Conservation (phyloP, 352 stramenopile species). For the Peronospora tabacina region DNA sequence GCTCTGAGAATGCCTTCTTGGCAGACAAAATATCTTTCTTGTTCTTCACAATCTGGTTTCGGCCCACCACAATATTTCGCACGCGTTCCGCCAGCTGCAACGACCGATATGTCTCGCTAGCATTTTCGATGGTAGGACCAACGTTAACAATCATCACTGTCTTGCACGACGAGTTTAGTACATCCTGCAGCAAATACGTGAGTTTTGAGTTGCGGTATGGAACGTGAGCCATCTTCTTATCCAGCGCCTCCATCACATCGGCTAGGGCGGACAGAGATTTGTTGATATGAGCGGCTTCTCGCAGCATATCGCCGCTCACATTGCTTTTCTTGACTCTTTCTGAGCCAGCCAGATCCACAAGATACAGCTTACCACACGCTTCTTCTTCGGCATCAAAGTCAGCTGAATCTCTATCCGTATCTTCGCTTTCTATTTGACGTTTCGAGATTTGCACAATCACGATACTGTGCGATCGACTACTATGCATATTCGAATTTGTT, state of each 20-base stretch:
- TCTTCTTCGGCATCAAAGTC: conserved; percentile 30
- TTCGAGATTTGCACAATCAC: conserved; percentile 88
- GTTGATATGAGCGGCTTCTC: conserved; percentile 80
- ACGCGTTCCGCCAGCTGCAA: conserved; percentile 83
- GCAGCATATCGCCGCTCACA: conserved; percentile 74
- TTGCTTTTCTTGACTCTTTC: conserved; percentile 90
- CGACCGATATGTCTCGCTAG: conserved; percentile 81
- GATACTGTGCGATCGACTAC: conserved; percentile 89
- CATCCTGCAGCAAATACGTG: conserved; percentile 94
- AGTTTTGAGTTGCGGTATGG: conserved; percentile 98
- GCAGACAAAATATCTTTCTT: conserved; percentile 83
- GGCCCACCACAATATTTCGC: conserved; percentile 68
- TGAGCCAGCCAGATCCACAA: conserved; percentile 90
- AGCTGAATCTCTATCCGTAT: conserved; percentile 20
- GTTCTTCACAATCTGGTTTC: conserved; percentile 78
- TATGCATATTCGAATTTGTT: conserved; percentile 87
- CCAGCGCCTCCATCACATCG: conserved; percentile 89
- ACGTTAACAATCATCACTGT: conserved; percentile 93
- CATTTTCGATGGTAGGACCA: conserved; percentile 71
- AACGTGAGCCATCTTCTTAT: conserved; percentile 89
- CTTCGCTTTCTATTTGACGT: conserved; percentile 25
- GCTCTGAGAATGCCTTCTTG: conserved; percentile 91
- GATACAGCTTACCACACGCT: conserved; percentile 84
- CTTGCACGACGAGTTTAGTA: conserved; percentile 85
- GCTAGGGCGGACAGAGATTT: conserved; percentile 88